Base-by-base conservation (phyloP, 2,329 filamentous ascomycete species). In the Fonsecaea nubica region DNA sequence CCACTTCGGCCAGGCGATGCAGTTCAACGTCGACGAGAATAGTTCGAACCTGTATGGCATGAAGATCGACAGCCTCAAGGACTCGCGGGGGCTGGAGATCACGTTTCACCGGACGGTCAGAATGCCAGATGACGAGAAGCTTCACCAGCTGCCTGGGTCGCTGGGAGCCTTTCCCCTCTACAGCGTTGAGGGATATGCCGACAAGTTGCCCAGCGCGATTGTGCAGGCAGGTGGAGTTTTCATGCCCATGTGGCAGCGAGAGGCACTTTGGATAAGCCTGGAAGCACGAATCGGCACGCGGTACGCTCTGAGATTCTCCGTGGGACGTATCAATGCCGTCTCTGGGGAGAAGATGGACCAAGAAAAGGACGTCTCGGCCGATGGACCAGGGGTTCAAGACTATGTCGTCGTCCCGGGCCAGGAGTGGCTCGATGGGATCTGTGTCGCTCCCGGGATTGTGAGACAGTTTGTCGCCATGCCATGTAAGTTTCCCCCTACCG, bases 381-480 rank as follows among this genome's bases (percentile, higher is more conserved):
- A 50, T 25, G 25, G 13, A 18, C 18, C 13, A 30, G 10, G 10
- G 6, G 12, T 21, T 5, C 81, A 83, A 65, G 81, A 83, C 68
- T 83, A 83, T 66, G 50, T 83, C 2, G 76, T 82, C 10, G 73
- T 78, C 3, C 78, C 78, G 1, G 36, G 61, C 0, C 81, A 83
- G 64, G 59, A 63, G 2, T 81, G 78, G 80, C 72, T 84, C 0
- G 80, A 83, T 71, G 81, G 80, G 0, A 77, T 82, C 36, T 76
- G 76, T 0, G 72, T 66, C 1, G 57, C 54, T 0, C 67, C 77
- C 33, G 77, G 77, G 1, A 71, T 72, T 0, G 79, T 84, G 4
- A 76, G 79, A 9, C 83, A 85, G 65, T 85, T 85, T 65, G 80
- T 84, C 2, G 81, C 82, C 1, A 81, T 82, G 77, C 45, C 18